Evolutionary conservation across 306 rosid genomes (phyloP), one percentile per base, ranked within the genome.

Genomic region (Malus sieversii): DNA sequence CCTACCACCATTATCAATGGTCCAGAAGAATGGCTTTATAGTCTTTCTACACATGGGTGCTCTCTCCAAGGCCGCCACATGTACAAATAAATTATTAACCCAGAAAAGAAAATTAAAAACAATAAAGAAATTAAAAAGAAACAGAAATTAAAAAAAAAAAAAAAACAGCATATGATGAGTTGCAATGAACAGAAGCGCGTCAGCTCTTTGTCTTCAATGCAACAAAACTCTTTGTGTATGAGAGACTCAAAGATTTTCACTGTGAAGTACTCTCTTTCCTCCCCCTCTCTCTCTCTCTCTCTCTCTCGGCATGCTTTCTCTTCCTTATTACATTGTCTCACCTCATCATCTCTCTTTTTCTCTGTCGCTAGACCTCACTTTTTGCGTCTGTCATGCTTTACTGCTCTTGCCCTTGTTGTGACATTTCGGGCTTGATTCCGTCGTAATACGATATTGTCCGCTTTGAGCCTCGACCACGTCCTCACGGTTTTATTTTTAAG

Each of bases 341-440:
- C 62, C 57, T 62, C 74, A 38, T 35, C 66, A 48, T 66, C 72
- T 12, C 4, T 5, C 23, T 14, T 66, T 70, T 69, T 42, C 8
- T 65, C 61, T 42, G 68, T 66, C 59, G 27, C 65, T 64, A 38
- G 33, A 27, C 30, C 20, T 57, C 66, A 59, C 85, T 77, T 86
- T 86, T 78, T 75, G 67, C 40, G 57, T 45, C 76, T 8, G n/a
- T 71, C 42, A 9, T 20, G 81, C 84, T 86, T 83, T 81, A 77
- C 78, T 69, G 61, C 74, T 55, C 44, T 48, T 59, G 79, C 57
- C 74, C 52, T 79, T 27, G 27, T 27, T 27, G 27, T 27, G 2
- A 27, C 27, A 27, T 27, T 27, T 27, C 27, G 27, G 27, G 27
- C 2, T 27, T 1, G 27, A 27, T 1, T 27, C 2, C 27, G 27